Evolutionary conservation across 176 grass and related monocot genomes (phyloP).

Genomic region (Triticum aestivum): DNA sequence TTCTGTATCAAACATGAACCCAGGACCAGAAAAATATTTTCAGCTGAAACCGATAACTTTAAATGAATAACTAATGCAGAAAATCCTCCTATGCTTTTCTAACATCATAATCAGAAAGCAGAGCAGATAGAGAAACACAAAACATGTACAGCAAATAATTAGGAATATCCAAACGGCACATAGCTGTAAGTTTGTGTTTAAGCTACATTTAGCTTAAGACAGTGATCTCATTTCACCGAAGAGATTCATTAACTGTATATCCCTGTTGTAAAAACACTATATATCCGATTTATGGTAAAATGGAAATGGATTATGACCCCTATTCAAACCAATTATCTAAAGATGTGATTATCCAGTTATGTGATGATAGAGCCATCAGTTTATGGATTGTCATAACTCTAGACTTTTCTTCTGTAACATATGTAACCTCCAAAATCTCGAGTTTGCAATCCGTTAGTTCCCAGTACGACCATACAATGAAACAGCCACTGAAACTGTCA

Average conservation of each 20-base stretch:
- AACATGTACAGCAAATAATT: not conserved
- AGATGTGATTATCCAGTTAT: not conserved
- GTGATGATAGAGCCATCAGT: not conserved
- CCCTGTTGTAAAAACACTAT: not conserved
- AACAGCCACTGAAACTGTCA: too few relatives aligned
- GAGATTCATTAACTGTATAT: not conserved
- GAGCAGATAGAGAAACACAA: not conserved
- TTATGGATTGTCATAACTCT: not conserved
- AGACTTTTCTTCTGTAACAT: not conserved
- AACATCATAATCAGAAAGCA: not conserved
- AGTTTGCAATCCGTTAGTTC: not conserved
- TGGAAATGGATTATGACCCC: not conserved
- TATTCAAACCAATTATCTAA: not conserved
- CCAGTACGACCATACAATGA: too few relatives aligned
- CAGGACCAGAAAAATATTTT: not conserved
- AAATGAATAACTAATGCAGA: not conserved
- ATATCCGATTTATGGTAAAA: not conserved
- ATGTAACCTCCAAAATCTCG: not conserved
- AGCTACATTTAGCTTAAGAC: conserved; percentile 5
- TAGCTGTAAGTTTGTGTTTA: not conserved
- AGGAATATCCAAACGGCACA: not conserved
- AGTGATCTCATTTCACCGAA: not conserved
- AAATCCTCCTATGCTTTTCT: not conserved
- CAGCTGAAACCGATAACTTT: not conserved
- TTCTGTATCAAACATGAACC: not conserved